Base-by-base conservation (phyloP, 345 rosid species). In the Erysimum cheiranthoides region DNA sequence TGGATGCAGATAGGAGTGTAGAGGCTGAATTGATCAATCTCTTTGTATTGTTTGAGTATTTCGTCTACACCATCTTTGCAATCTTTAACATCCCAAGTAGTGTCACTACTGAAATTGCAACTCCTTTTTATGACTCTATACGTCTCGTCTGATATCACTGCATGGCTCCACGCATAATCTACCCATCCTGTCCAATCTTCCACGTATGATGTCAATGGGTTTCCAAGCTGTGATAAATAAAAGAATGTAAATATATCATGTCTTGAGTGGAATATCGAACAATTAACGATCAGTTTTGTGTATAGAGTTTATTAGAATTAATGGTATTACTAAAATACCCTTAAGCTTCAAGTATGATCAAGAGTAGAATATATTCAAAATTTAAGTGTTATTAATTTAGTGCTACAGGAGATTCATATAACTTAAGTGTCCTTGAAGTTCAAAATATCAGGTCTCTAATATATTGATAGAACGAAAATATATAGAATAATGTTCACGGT, bases 91-190 rank as follows among this genome's bases (percentile, higher is more conserved):
- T 73, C 80, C 93, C 93, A 93, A 28, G 93, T 74, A 70, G 84
- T 40, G 35, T 60, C 59, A 77, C 90, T 87, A 47, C 71, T 60
- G 65, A 93, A 90, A 81, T 90, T 79, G 65, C 98, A 93, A 74
- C 59, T 89, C 21, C 57, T 28, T 8, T 14, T n/a, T 5, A 93
- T 93, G 21, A 73, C 63, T 51, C 61, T 57, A 76, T 85, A 86
- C 12, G 95, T 90, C 82, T 90, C 95, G 79, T 93, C 94, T 5
- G 98, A 93, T 67, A 90, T 80, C 18, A 93, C 80, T 2, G 96
- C 93, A 62, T 93, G 98, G 78, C 97, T 90, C 98, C 98, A 93
- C 9, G 98, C 95, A 62, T 89, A 90, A 78, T 93, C 98, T 53
- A 89, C 87, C 68, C 89, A 42, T 6, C 98, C 98, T 61, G 73